Evolutionary conservation across 1,284 basidiomycete genomes (phyloP).

Genomic region (Marasmius tenuissimus): DNA sequence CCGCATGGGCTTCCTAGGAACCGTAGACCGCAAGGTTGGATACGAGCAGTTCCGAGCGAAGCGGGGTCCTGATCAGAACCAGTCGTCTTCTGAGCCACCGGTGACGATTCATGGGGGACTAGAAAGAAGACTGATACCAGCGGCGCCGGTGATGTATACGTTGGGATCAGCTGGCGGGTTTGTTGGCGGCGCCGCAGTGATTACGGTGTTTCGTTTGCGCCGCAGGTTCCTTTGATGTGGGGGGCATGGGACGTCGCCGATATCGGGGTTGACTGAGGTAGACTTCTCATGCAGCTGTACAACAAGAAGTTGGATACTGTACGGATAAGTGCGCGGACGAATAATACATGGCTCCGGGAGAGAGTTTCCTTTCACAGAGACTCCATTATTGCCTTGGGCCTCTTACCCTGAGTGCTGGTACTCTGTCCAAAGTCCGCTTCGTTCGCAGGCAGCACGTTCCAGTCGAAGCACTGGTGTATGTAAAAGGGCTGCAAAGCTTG

Average conservation of each 20-base stretch:
- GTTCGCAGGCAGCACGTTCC: too few relatives aligned
- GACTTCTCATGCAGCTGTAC: too few relatives aligned
- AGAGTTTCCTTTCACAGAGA: too few relatives aligned
- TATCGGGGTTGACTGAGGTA: not conserved
- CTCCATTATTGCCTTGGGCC: too few relatives aligned
- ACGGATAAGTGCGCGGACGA: too few relatives aligned
- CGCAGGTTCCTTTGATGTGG: not conserved
- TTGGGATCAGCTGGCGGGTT: constrained; percentile 16
- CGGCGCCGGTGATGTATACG: constrained; percentile 9
- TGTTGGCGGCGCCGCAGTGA: constrained; percentile 14
- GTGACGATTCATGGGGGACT: constrained; percentile 16
- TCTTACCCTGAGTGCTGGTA: too few relatives aligned
- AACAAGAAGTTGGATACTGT: too few relatives aligned
- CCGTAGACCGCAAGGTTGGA: constrained; percentile 41
- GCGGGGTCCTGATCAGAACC: constrained; percentile 44
- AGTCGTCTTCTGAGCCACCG: constrained; percentile 19
- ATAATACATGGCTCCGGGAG: too few relatives aligned
- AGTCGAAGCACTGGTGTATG: too few relatives aligned
- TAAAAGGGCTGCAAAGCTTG: too few relatives aligned
- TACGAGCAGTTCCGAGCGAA: constrained; percentile 38
- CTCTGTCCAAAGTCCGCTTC: too few relatives aligned
- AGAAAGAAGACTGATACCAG: not conserved
- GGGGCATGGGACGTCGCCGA: not conserved
- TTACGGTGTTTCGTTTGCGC: constrained; percentile 12
- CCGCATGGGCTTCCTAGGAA: constrained; percentile 45